These are phyloP conservation scores for Physcia stellaris DNA, from an alignment of 495 filamentous ascomycete species.

Conservation along the genomic window DNA sequence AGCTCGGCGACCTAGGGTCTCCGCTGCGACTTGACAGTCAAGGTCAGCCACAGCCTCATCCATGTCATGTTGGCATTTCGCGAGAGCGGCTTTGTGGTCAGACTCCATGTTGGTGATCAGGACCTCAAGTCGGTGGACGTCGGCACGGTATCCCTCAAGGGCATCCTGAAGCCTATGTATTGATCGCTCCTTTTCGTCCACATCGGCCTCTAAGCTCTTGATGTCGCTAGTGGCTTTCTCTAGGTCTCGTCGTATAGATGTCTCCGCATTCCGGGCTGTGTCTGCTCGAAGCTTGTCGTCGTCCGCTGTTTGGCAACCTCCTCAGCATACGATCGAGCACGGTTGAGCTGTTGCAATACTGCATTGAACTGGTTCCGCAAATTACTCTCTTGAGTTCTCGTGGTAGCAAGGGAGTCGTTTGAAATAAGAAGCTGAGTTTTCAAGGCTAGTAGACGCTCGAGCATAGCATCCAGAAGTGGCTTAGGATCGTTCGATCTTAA, in stretches of 20 bases:
- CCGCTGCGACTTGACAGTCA: slow-evolving; percentile 22
- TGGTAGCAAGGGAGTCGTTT: slow-evolving; percentile 4
- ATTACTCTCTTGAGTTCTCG: slow-evolving; percentile 7
- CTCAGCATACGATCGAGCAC: slow-evolving; percentile 26
- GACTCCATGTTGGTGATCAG: slow-evolving; percentile 46
- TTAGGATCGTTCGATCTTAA: slow-evolving; percentile 12
- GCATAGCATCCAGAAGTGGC: slow-evolving; percentile 11
- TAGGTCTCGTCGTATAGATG: too few species aligned
- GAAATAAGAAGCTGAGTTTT: slow-evolving; percentile 3
- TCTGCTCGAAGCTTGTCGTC: too few species aligned
- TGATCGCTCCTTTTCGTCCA: slow-evolving; percentile 41
- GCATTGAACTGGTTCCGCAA: slow-evolving; percentile 32
- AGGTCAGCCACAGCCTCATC: slow-evolving; percentile 28
- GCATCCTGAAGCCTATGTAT: slow-evolving; percentile 48
- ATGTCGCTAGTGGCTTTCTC: slow-evolving; percentile 28
- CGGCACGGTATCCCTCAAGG: slow-evolving; percentile 47
- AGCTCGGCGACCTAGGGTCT: slow-evolving; percentile 22
- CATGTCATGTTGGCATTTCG: slow-evolving; percentile 20
- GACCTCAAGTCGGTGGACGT: slow-evolving; percentile 46
- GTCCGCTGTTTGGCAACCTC: too few species aligned
- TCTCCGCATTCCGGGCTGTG: too few species aligned
- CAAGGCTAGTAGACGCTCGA: slow-evolving; percentile 4
- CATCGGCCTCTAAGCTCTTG: slow-evolving; percentile 35
- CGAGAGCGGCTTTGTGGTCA: slow-evolving; percentile 29
- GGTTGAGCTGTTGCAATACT: slow-evolving; percentile 18